Conservation (phyloP, 2,329 filamentous ascomycete genomes). For the Monosporascus sp. region DNA sequence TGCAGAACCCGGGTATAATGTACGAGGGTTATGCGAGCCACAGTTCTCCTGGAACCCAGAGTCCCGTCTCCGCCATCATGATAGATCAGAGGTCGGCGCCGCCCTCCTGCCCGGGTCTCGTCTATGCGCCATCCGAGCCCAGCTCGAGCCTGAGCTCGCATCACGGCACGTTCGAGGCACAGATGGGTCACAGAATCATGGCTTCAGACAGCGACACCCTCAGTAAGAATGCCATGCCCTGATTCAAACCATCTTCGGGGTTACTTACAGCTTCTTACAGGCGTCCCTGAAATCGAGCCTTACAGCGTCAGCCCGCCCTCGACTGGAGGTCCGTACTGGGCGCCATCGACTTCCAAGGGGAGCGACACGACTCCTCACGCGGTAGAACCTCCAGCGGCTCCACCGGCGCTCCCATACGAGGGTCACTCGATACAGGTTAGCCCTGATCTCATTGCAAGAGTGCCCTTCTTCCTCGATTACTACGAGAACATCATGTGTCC, state of each 20-base stretch:
- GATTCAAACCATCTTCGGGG: constrained; percentile 5
- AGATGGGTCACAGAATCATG: constrained; percentile 47
- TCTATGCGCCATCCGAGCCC: constrained; percentile 55
- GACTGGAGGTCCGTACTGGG: constrained; percentile 40
- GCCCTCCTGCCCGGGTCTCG: constrained; percentile 55
- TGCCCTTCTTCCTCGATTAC: constrained; percentile 88
- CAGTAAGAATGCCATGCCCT: constrained; percentile 37
- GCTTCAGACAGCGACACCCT: constrained; percentile 47
- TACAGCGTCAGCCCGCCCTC: constrained; percentile 47
- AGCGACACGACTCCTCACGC: constrained; percentile 37
- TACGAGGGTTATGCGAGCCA: constrained; percentile 53
- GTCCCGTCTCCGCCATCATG: constrained; percentile 49
- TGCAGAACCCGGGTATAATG: constrained; percentile 50
- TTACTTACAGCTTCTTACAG: constrained; percentile 31
- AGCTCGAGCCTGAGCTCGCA: constrained; percentile 57
- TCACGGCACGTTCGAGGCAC: constrained; percentile 51
- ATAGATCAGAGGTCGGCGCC: constrained; percentile 48
- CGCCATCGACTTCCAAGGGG: constrained; percentile 36
- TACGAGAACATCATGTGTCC: constrained; percentile 90
- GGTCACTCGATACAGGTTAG: constrained; percentile 45
- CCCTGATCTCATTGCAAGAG: constrained; percentile 65
- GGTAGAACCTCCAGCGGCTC: constrained; percentile 38
- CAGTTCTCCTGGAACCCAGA: constrained; percentile 49
- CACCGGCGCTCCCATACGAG: constrained; percentile 43
- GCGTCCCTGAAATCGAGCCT: constrained; percentile 46